These are phyloP conservation scores for Cupressus sempervirens DNA, from an alignment of 75 land plant species.

Conservation along the genomic window DNA sequence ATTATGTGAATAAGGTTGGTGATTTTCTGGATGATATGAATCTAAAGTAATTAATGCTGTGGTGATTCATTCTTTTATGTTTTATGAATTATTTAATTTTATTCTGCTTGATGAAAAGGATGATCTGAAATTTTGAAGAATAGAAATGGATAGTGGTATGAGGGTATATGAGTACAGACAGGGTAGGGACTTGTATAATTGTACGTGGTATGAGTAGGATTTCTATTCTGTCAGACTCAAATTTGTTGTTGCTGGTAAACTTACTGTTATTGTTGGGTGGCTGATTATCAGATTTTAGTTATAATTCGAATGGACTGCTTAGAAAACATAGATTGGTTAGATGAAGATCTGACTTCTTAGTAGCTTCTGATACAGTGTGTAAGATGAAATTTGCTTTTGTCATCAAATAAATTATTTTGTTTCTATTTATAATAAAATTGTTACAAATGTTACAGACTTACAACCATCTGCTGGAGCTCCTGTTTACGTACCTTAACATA, in stretches of 20 bases:
- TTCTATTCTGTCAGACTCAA: background rate
- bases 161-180: background rate
- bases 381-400: background rate
- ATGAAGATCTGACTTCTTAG: background rate
- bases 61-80: background rate
- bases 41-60: background rate
- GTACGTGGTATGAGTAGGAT: background rate
- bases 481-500: background rate
- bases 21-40: background rate
- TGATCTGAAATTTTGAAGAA: background rate
- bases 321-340: background rate
- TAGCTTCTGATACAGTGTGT: background rate
- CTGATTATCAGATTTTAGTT: background rate
- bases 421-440: too few species aligned
- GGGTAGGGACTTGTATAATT: background rate
- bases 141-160: background rate
- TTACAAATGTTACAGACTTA: background rate
- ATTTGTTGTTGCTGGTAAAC: background rate
- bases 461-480: background rate
- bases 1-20: constrained; percentile 62
- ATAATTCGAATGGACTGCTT: background rate
- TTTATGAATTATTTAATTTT: background rate
- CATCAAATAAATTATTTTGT: too few species aligned
- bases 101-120: background rate
- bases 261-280: background rate